phyloP scores from a whole-genome alignment of 805 yeast species.

The Wickerhamomyces ciferrii region DNA sequence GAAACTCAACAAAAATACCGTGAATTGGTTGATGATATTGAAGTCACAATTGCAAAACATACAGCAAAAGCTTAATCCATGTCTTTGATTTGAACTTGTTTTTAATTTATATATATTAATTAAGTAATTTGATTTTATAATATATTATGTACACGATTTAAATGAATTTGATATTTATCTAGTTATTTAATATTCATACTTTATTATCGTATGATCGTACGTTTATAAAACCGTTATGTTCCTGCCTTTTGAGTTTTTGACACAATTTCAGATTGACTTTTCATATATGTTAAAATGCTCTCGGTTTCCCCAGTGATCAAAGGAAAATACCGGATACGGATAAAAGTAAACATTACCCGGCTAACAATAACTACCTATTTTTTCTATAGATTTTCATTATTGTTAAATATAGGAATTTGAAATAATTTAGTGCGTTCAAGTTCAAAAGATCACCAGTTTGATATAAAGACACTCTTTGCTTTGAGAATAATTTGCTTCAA shows the following conservation, averaged over 20 bases:
- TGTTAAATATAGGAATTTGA: neutral
- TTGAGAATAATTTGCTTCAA: too few species aligned
- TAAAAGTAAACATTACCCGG: slow-evolving; percentile 1
- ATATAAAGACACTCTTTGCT: too few species aligned
- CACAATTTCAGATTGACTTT: neutral
- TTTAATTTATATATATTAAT: neutral
- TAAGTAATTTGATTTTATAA: neutral
- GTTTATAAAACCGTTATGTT: too few species aligned
- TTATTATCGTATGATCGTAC: too few species aligned
- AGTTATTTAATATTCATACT: too few species aligned
- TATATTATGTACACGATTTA: too few species aligned
- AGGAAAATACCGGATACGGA: neutral
- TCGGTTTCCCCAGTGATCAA: neutral
- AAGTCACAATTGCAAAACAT: slow-evolving; percentile 6
- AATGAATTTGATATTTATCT: too few species aligned
- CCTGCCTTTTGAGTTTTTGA: too few species aligned
- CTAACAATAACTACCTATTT: neutral
- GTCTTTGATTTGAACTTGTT: neutral
- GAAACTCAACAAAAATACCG: slow-evolving; percentile 76
- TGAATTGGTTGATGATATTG: slow-evolving; percentile 51
- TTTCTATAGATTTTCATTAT: neutral
- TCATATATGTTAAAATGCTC: neutral
- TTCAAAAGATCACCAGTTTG: neutral
- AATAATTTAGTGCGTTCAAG: neutral
- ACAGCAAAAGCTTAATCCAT: neutral